Base-by-base conservation (phyloP, 768 basidiomycete genomes). In the Suillus fuscotomentosus region DNA sequence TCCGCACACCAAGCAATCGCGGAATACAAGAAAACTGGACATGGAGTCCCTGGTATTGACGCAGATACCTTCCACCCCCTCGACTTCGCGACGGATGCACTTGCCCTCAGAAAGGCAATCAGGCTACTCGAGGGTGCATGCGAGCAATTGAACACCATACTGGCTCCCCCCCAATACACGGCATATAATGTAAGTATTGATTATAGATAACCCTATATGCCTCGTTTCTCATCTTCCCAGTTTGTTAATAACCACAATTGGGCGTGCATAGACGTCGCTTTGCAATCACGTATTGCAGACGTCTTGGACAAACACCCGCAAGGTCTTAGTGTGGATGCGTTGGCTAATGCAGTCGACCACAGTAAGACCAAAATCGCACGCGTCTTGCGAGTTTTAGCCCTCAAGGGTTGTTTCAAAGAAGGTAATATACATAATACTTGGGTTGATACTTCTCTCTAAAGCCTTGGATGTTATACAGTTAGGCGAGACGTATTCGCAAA, bases 351-450 rank as follows among this genome's bases (percentile, higher is more conserved):
- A 45, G 70, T 75, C 20, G 63, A 56, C 11, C 41, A 75, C 39
- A 70, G 75, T 47, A 67, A 66, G 45, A 66, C 67, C 2, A 77
- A 77, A 43, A 73, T 77, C 11, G 54, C 67, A 48, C 75, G 73
- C 3, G 51, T 77, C 24, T 67, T 77, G 17, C 72, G 77, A 34
- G 60, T 70, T 7, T 75, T 77, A 24, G 72, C 77, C 0, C 67
- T 70, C 22, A 71, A 69, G 22, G 75, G 75, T 24, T 74, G 70
- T 47, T 77, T 77, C 63, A 68, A 47, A 2, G 77, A 77, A 71
- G 72, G 76, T 67, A 45, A 53, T 54, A 54, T 3, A 9, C 2
- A 34, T 24, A 31, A 42, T 15, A 20, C 31, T 62, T 17, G 31
- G 31, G 14, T 15, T 10, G 10, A n/a, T 31, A 31, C 31, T 60